phyloP scores from a whole-genome alignment of 2,329 filamentous ascomycete genomes.

The Aureobasidium sp. region DNA sequence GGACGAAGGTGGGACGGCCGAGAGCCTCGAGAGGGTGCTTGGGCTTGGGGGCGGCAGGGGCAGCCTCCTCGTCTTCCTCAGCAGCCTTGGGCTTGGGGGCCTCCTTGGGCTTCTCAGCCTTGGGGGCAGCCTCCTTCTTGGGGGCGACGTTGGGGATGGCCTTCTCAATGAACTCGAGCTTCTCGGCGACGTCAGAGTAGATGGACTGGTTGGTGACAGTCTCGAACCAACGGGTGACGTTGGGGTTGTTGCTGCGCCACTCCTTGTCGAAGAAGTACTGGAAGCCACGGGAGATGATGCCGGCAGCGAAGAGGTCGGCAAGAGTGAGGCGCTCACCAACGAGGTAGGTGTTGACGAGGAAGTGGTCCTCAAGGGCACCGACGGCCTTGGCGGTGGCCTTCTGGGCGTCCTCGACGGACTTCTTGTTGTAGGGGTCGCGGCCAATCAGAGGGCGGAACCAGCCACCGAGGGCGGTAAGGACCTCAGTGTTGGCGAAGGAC shows the following conservation, averaged over 20 bases:
- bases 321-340: constrained; percentile 96
- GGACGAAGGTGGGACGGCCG: constrained; percentile 67
- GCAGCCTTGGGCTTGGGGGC: constrained; percentile 47
- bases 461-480: constrained; percentile 63
- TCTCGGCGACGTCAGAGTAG: constrained; percentile 72
- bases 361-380: constrained; percentile 74
- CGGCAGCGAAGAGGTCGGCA: constrained; percentile 80
- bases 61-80: constrained; percentile 56
- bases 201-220: constrained; percentile 89
- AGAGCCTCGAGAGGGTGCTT: constrained; percentile 94
- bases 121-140: constrained; percentile 60
- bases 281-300: constrained; percentile 80
- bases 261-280: constrained; percentile 89
- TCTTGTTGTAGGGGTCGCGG: constrained; percentile 90
- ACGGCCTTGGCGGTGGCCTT: constrained; percentile 64
- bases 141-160: constrained; percentile 65
- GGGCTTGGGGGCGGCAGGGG: constrained; percentile 66
- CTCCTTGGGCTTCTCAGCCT: constrained; percentile 52
- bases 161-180: constrained; percentile 74
- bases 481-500: constrained; percentile 90
- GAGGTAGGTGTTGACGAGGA: constrained; percentile 89
- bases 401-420: constrained; percentile 74
- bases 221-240: constrained; percentile 87
- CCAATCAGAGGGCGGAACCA: constrained; percentile 88
- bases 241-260: constrained; percentile 77